Percentiles rank a stretch among this genome's conserved stretches.
These are phyloP conservation scores for Boletus reticuloceps DNA, from an alignment of 768 basidiomycete genomes.

Conservation along the genomic window DNA sequence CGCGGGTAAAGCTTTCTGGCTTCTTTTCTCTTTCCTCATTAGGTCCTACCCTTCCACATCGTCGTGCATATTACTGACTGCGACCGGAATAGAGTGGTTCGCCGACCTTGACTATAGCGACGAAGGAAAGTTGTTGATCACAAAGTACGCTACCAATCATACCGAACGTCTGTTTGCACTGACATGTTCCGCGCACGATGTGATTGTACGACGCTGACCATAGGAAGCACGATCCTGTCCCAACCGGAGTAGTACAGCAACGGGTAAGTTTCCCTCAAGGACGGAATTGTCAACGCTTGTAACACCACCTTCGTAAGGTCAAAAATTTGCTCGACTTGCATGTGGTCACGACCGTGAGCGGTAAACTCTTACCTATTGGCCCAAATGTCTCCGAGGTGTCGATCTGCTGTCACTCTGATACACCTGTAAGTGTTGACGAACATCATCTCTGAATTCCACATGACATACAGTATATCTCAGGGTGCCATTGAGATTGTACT, in stretches of 20 bases:
- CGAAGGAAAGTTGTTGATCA: slow-evolving; percentile 58
- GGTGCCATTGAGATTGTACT: slow-evolving; percentile 52
- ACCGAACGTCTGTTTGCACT: not conserved
- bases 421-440: slow-evolving; percentile 43
- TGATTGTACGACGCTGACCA: not conserved
- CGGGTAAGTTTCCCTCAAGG: slow-evolving; percentile 34
- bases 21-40: no score
- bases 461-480: slow-evolving; percentile 25
- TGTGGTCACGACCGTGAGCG: slow-evolving; percentile 47
- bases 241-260: slow-evolving; percentile 39
- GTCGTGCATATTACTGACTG: not conserved
- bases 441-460: not conserved
- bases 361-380: slow-evolving; percentile 41
- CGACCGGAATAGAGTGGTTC: slow-evolving; percentile 52
- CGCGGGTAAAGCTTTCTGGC: slow-evolving; percentile 38
- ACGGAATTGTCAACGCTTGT: not conserved
- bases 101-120: slow-evolving; percentile 61
- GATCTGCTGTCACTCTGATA: slow-evolving; percentile 67
- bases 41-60: not conserved
- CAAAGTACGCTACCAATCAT: slow-evolving; percentile 38
- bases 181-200: not conserved
- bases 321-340: slow-evolving; percentile 41
- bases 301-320: slow-evolving; percentile 33
- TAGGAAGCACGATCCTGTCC: slow-evolving; percentile 52
- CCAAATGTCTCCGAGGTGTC: slow-evolving; percentile 48